Percentiles rank a stretch among this genome's conserved stretches.
phyloP scores from a whole-genome alignment of 2,329 filamentous ascomycete species.

The Rhexocercosporidium sp. region DNA sequence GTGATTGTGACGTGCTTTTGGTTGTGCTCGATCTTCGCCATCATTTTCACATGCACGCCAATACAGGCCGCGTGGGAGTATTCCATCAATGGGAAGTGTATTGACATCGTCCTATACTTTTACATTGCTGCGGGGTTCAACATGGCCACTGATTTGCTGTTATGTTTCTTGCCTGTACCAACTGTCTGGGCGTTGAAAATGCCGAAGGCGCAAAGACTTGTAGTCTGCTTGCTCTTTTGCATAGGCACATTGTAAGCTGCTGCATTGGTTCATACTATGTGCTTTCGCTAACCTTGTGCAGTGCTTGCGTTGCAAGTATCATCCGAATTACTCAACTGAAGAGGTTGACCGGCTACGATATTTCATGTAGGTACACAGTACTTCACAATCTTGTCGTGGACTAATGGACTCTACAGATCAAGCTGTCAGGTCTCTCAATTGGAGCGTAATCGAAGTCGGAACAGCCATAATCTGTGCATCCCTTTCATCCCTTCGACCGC shows the following conservation, averaged over 20 bases:
- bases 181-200: constrained; percentile 27
- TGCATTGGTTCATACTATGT: not conserved
- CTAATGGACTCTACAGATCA: constrained; percentile 12
- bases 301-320: constrained; percentile 30
- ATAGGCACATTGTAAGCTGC: constrained; percentile 28
- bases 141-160: constrained; percentile 24
- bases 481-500: constrained; percentile 48
- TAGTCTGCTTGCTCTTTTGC: constrained; percentile 22
- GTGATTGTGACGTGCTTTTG: constrained; percentile 17
- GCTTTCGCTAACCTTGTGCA: not conserved
- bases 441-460: constrained; percentile 42
- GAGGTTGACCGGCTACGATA: constrained; percentile 17
- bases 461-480: constrained; percentile 50
- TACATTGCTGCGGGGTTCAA: constrained; percentile 24
- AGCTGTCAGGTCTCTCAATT: constrained; percentile 41
- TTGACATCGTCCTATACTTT: constrained; percentile 26
- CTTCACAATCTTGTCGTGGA: not conserved
- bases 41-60: constrained; percentile 29
- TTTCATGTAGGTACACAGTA: constrained; percentile 18
- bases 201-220: constrained; percentile 21
- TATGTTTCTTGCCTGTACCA: constrained; percentile 26
- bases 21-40: constrained; percentile 26
- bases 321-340: constrained; percentile 21
- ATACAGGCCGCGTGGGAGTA: constrained; percentile 26
- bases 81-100: constrained; percentile 16